A percentile compares a stretch with the other conserved stretches of the same genome.
phyloP scores from a whole-genome alignment of 257 asterid genomes.

The Przewalskia tangutica region DNA sequence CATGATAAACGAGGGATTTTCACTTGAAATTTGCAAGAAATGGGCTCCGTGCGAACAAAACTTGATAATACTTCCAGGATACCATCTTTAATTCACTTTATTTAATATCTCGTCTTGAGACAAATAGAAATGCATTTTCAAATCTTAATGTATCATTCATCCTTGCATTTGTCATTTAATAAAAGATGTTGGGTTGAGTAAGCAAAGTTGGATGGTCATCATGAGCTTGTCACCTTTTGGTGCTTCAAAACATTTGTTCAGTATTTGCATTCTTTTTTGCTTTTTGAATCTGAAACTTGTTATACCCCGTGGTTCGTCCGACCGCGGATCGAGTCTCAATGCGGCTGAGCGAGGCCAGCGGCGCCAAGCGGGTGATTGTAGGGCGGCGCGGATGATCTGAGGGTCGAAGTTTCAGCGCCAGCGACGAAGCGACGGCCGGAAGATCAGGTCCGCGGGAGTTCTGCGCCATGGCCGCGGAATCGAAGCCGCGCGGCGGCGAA shows the following conservation, averaged over 20 bases:
- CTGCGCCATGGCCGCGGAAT: too few species aligned
- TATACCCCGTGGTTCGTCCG: too few species aligned
- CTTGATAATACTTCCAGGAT: conserved; percentile 88
- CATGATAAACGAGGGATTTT: conserved; percentile 86
- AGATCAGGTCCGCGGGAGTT: too few species aligned
- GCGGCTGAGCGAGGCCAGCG: too few species aligned
- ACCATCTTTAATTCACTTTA: conserved; percentile 5
- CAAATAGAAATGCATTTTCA: neutral
- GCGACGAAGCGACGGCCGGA: too few species aligned
- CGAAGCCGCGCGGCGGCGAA: too few species aligned
- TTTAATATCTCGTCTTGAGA: neutral
- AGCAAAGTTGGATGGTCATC: neutral
- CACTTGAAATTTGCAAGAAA: conserved; percentile 83
- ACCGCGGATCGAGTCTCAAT: too few species aligned
- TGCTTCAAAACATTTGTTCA: neutral
- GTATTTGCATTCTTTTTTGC: neutral
- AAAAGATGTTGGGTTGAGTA: neutral
- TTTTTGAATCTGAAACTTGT: neutral
- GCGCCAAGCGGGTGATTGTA: too few species aligned
- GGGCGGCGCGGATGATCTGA: too few species aligned
- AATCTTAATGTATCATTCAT: neutral
- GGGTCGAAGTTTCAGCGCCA: too few species aligned
- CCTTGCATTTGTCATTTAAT: neutral
- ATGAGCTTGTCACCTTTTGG: neutral
- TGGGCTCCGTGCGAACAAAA: conserved; percentile 86